phyloP scores from a whole-genome alignment of 164 flowering plant genomes.

The Brasenia schreberi region DNA sequence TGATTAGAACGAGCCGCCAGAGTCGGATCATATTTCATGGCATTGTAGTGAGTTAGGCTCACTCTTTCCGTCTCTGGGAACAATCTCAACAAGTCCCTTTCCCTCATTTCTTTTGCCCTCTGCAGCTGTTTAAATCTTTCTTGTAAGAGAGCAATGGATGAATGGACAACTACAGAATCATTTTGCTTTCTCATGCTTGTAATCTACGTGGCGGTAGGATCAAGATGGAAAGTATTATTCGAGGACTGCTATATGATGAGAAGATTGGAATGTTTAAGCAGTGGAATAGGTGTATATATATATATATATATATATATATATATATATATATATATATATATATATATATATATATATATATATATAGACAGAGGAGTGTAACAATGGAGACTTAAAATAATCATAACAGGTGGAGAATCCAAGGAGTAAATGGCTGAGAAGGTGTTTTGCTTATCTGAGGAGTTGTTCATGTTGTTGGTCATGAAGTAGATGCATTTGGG shows the following conservation, averaged over 20 bases:
- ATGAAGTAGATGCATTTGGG: not conserved
- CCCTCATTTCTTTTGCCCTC: constrained; percentile 35
- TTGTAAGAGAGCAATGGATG: constrained; percentile 36
- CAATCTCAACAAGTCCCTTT: constrained; percentile 29
- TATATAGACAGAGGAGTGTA: constrained; percentile 14
- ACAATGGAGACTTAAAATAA: constrained; percentile 9
- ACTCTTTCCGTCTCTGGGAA: constrained; percentile 21
- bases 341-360: too few relatives aligned
- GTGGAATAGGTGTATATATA: constrained; percentile 7
- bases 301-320: too few relatives aligned
- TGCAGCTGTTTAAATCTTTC: constrained; percentile 34
- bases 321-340: too few relatives aligned
- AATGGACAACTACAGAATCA: constrained; percentile 14
- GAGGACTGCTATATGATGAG: not conserved
- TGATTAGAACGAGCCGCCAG: not conserved
- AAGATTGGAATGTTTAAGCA: not conserved
- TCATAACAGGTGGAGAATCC: constrained; percentile 5
- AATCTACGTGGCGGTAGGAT: not conserved
- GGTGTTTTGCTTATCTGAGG: constrained; percentile 14
- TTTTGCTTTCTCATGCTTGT: constrained; percentile 19
- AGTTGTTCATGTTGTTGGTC: not conserved
- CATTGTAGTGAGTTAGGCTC: constrained; percentile 3
- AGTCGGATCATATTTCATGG: not conserved
- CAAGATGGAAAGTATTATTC: not conserved
- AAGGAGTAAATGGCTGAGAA: constrained; percentile 42